Base-by-base conservation (phyloP, 805 yeast genomes). In the Lachancea nothofagi region DNA sequence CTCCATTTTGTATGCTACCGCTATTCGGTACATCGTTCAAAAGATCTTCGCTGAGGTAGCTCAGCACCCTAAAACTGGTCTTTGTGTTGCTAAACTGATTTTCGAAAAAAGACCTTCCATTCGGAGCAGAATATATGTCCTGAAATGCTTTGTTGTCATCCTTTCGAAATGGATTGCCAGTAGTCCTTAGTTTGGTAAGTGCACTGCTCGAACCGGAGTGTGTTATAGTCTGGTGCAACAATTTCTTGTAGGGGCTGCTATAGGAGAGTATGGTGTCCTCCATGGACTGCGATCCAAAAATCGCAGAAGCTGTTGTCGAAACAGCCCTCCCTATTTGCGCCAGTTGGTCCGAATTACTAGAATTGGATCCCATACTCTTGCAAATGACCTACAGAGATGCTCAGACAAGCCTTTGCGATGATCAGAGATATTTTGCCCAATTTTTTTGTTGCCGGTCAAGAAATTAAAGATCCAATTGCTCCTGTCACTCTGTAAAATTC, bases 21-120 rank as follows among this genome's bases (percentile, higher is more conserved):
- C 44, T 47, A 12, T 54, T 57, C 1, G 85, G 84, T 13, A 80
- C 59, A 36, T 78, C 77, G 6, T 61, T 54, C 24, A 83, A 63
- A 46, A 82, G 50, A 25, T 79, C 84, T 47, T 78, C 84, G 13
- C 83, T 73, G n/a, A 82, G 65, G 36, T 70, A 62, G 22, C 74
- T 67, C 40, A 76, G 61, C 21, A 75, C 74, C 45, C 72, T 69
- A 38, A 66, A 72, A 8, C 70, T 68, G 14, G 69, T 61, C 44
- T 67, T 71, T 2, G 67, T 57, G 36, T 51, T 45, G 13, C 54
- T 51, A 40, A 57, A 55, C 20, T 48, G 65, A 55, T 55, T 64
- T 50, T 53, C 66, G 62, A 61, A 72, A 54, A 48, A 66, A 35
- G 50, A 71, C 51, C 57, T 64, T 48, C 53, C 65, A 44, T 44